phyloP scores from a whole-genome alignment of 2,329 filamentous ascomycete species.

The Xenoacremonium recifei region DNA sequence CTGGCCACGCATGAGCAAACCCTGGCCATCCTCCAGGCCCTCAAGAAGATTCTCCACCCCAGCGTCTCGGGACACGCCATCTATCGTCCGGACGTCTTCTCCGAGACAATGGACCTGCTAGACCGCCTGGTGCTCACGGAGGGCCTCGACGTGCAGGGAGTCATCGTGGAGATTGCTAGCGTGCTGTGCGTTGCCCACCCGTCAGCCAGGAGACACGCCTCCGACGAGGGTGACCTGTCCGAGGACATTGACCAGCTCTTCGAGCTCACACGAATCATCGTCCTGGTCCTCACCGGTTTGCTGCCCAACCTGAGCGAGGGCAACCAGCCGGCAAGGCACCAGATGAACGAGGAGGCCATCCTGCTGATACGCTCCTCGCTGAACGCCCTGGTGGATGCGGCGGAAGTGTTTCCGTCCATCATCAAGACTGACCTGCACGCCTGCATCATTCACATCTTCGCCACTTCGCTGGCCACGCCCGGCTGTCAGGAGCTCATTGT shows the following conservation, averaged over 20 bases:
- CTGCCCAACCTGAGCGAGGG: slow-evolving; percentile 77
- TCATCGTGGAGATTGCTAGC: slow-evolving; percentile 91
- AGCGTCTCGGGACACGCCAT: slow-evolving; percentile 95
- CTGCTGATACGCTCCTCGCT: slow-evolving; percentile 76
- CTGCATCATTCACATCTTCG: slow-evolving; percentile 95
- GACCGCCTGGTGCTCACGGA: slow-evolving; percentile 92
- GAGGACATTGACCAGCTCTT: slow-evolving; percentile 99
- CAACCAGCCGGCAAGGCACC: slow-evolving; percentile 65
- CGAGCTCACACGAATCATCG: slow-evolving; percentile 93
- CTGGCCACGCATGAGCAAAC: slow-evolving; percentile 75
- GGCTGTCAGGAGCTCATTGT: slow-evolving; percentile 83
- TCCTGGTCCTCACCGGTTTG: slow-evolving; percentile 83
- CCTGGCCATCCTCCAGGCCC: slow-evolving; percentile 81
- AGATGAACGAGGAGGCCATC: slow-evolving; percentile 84
- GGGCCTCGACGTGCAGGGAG: slow-evolving; percentile 80
- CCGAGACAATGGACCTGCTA: slow-evolving; percentile 93
- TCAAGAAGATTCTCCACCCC: slow-evolving; percentile 93
- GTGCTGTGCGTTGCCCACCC: slow-evolving; percentile 90
- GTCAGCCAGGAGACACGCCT: slow-evolving; percentile 62
- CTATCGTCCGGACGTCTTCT: slow-evolving; percentile 93
- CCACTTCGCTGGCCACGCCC: slow-evolving; percentile 84
- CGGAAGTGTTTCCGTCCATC: slow-evolving; percentile 91
- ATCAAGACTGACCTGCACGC: slow-evolving; percentile 96
- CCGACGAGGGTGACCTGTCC: slow-evolving; percentile 74
- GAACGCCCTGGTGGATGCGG: slow-evolving; percentile 87